Evolutionary conservation across 1,139 yeast genomes (phyloP).

Genomic region (Debaryomyces fabryi): DNA sequence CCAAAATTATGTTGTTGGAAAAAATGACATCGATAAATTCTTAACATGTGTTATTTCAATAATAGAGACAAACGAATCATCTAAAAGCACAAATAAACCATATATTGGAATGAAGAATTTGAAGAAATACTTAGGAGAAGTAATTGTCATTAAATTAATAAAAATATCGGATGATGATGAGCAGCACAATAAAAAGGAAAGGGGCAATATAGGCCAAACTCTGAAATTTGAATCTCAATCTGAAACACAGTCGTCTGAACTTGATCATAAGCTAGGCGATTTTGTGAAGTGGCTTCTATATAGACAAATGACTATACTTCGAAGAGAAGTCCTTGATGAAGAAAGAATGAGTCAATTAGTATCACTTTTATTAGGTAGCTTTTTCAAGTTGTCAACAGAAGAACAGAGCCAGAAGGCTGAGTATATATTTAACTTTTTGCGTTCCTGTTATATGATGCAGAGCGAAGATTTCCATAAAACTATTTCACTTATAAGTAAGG

Average conservation of each 20-base stretch:
- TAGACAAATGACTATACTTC: conserved; percentile 46
- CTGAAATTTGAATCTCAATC: not conserved
- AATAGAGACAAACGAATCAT: conserved; percentile 30
- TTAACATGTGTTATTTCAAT: conserved; percentile 35
- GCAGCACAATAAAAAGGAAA: conserved; percentile 4
- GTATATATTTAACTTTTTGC: conserved; percentile 38
- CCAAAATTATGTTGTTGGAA: conserved; percentile 28
- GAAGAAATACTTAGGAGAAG: conserved; percentile 31
- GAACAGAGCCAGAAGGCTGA: conserved; percentile 24
- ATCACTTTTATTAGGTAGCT: conserved; percentile 33
- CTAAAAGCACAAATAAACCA: conserved; percentile 7
- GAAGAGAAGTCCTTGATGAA: conserved; percentile 32
- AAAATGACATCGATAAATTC: conserved; percentile 28
- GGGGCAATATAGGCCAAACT: conserved; percentile 1
- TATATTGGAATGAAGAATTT: conserved; percentile 19
- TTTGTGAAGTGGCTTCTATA: conserved; percentile 41
- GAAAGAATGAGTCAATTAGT: conserved; percentile 36
- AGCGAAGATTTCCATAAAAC: conserved; percentile 28
- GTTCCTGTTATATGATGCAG: conserved; percentile 40
- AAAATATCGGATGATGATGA: conserved; percentile 7
- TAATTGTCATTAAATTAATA: conserved; percentile 21
- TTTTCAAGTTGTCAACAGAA: conserved; percentile 22
- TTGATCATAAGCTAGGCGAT: conserved; percentile 21
- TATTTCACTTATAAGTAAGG: conserved; percentile 19
- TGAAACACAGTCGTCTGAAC: not conserved